Percentiles rank a stretch among this genome's conserved stretches.
phyloP scores from a whole-genome alignment of 129 eudicot genomes.

The Escallonia herrerae region DNA sequence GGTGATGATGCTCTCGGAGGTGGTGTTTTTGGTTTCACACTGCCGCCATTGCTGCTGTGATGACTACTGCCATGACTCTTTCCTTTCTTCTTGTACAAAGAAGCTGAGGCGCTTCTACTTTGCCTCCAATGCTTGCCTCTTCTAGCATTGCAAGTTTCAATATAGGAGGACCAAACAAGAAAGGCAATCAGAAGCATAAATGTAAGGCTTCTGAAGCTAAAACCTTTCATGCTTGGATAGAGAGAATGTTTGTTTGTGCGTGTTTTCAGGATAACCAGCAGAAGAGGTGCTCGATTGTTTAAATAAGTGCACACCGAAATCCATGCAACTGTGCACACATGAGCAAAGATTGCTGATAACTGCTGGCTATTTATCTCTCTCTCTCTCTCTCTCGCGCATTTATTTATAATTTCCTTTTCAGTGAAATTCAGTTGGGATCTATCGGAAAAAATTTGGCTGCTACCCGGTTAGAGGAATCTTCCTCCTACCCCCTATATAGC shows the following conservation, averaged over 20 bases:
- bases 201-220: constrained; percentile 39
- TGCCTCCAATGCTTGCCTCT: constrained; percentile 45
- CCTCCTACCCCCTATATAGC: too few relatives aligned
- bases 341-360: not conserved
- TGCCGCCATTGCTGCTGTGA: constrained; percentile 28
- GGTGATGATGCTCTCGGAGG: constrained; percentile 19
- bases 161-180: constrained; percentile 40
- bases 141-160: constrained; percentile 53
- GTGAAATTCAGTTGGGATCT: too few relatives aligned
- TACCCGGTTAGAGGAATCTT: too few relatives aligned
- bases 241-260: constrained; percentile 12
- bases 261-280: constrained; percentile 19
- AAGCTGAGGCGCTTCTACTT: constrained; percentile 11
- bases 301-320: constrained; percentile 25
- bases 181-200: constrained; percentile 32
- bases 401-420: too few relatives aligned
- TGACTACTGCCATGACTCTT: constrained; percentile 34
- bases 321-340: constrained; percentile 17
- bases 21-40: constrained; percentile 40
- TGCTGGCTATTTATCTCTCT: not conserved
- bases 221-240: constrained; percentile 23
- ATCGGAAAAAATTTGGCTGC: too few relatives aligned
- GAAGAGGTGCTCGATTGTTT: constrained; percentile 26
- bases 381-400: not conserved
- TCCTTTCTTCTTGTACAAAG: constrained; percentile 48